Conservation (phyloP, 2,329 filamentous ascomycete genomes). For the Trichoderma koningiopsis region DNA sequence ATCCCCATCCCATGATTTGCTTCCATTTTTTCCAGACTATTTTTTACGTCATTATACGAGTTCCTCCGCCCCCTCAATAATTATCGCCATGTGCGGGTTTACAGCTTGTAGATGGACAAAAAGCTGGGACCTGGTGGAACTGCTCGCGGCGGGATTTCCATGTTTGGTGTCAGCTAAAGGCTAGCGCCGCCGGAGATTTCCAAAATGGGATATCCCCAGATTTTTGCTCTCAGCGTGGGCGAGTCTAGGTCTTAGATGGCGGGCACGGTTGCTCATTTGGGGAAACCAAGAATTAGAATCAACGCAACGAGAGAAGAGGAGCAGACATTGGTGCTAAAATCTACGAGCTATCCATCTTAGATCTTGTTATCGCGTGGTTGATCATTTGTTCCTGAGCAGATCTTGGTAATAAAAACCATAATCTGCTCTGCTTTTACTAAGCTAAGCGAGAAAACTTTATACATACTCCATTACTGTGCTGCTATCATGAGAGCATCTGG, state of each 20-base stretch:
- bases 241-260: slow-evolving; percentile 8
- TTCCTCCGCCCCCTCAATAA: slow-evolving; percentile 16
- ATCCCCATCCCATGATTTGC: background rate
- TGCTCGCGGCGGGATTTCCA: slow-evolving; percentile 19
- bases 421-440: background rate
- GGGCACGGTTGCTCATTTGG: slow-evolving; percentile 14
- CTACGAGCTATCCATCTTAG: background rate
- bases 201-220: slow-evolving; percentile 9
- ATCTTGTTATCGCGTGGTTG: background rate
- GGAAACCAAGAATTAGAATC: background rate
- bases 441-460: background rate
- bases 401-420: background rate
- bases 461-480: background rate
- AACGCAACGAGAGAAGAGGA: background rate
- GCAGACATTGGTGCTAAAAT: background rate
- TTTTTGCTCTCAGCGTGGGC: background rate
- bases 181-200: slow-evolving; percentile 23
- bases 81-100: slow-evolving; percentile 7
- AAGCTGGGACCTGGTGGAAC: slow-evolving; percentile 19
- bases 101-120: slow-evolving; percentile 12
- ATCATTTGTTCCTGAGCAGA: background rate
- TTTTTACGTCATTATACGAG: slow-evolving; percentile 23
- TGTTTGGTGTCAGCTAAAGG: background rate
- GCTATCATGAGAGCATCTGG: background rate
- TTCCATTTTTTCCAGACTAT: background rate